Conservation (phyloP, 352 stramenopile species). For the Globisporangium okanoganense region DNA sequence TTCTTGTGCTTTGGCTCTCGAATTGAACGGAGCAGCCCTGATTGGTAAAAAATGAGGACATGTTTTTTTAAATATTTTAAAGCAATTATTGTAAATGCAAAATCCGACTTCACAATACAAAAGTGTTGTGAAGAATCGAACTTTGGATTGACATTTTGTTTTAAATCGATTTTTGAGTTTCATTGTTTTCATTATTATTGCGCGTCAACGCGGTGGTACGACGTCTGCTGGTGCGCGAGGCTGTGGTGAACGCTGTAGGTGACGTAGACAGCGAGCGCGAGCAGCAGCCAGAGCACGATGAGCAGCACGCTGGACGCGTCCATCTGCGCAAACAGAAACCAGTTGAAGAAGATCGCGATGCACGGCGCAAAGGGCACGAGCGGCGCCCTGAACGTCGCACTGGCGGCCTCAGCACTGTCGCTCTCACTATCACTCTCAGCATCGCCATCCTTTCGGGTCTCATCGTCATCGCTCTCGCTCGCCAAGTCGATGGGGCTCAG, state of each 20-base stretch:
- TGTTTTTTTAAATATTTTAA: no score
- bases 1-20: no score
- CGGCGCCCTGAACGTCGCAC: conserved; percentile 51
- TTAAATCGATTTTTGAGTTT: background rate
- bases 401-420: background rate
- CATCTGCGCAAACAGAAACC: conserved; percentile 85
- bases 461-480: conserved; percentile 7
- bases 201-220: conserved; percentile 47
- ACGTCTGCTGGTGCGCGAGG: conserved; percentile 61
- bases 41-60: no score
- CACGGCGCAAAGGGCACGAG: conserved; percentile 76
- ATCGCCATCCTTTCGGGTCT: background rate
- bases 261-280: conserved; percentile 67
- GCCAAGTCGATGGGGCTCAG: conserved; percentile 1
- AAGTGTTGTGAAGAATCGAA: no score
- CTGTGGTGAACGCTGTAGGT: conserved; percentile 70
- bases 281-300: conserved; percentile 60
- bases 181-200: conserved; percentile 11
- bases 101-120: no score
- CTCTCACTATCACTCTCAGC: background rate
- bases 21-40: no score
- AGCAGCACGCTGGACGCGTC: conserved; percentile 55
- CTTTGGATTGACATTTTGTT: no score
- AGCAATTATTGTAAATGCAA: no score
- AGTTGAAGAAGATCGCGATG: conserved; percentile 87